A percentile compares a stretch with the other conserved stretches of the same genome.
These are phyloP conservation scores for Cyclocybe cylindracea DNA, from an alignment of 768 basidiomycete species.

Conservation along the genomic window DNA sequence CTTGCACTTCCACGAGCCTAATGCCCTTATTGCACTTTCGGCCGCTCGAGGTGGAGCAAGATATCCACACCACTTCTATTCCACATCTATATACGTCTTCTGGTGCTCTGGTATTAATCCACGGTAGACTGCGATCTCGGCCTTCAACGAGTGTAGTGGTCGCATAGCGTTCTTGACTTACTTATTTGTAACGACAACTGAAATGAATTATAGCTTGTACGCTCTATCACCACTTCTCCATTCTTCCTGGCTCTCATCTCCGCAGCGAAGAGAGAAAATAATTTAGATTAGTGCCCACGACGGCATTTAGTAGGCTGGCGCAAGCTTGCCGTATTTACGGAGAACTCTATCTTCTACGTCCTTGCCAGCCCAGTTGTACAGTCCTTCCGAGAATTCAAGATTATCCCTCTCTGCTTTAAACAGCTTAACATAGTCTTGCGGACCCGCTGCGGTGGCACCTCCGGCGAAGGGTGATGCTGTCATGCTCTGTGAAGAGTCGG, in stretches of 20 bases:
- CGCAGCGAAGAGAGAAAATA: constrained; percentile 6
- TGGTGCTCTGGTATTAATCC: constrained; percentile 3
- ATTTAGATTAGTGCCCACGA: constrained; percentile 12
- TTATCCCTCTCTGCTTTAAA: constrained; percentile 93
- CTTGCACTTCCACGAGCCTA: background rate
- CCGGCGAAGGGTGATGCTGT: constrained; percentile 68
- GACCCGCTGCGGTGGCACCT: constrained; percentile 34
- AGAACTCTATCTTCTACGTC: constrained; percentile 82
- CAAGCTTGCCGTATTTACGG: constrained; percentile 70
- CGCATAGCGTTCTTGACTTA: constrained; percentile 5
- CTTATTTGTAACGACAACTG: constrained; percentile 5
- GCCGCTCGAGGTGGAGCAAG: background rate
- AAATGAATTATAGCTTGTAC: constrained; percentile 32
- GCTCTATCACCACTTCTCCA: background rate
- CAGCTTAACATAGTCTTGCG: constrained; percentile 86
- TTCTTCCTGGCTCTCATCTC: constrained; percentile 2
- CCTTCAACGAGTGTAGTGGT: background rate
- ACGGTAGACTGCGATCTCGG: background rate
- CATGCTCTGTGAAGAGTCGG: constrained; percentile 78
- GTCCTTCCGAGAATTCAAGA: constrained; percentile 85
- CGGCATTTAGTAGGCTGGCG: constrained; percentile 26
- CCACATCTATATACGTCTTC: constrained; percentile 1
- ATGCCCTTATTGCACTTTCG: background rate
- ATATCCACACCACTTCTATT: background rate
- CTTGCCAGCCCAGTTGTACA: constrained; percentile 81